These are phyloP conservation scores for Kodamaea ohmeri DNA, from an alignment of 1,139 yeast species.

Conservation along the genomic window DNA sequence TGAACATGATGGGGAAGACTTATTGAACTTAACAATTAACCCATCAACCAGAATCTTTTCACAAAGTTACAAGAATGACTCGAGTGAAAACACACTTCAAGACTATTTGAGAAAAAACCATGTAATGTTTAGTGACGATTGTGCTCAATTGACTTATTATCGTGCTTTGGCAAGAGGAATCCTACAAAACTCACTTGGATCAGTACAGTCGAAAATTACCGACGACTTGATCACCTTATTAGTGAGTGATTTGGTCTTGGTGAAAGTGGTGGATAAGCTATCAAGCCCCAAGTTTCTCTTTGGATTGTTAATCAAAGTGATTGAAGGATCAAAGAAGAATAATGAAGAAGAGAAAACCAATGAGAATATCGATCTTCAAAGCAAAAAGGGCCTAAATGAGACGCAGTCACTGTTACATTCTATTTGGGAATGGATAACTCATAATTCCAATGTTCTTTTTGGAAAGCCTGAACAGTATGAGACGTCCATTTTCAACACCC, in stretches of 20 bases:
- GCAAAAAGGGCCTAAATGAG: neutral
- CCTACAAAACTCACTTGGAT: constrained; percentile 22
- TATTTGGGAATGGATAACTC: neutral
- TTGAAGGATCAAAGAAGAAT: constrained; percentile 8
- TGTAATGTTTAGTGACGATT: constrained; percentile 15
- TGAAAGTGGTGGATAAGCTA: constrained; percentile 27
- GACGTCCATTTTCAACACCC: constrained; percentile 15
- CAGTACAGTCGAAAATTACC: constrained; percentile 30
- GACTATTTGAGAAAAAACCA: constrained; percentile 15
- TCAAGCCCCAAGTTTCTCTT: constrained; percentile 32
- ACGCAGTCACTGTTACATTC: neutral
- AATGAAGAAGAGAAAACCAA: neutral
- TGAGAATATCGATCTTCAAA: neutral
- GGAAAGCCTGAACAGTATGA: constrained; percentile 1
- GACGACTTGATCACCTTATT: constrained; percentile 28
- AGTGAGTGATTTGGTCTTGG: constrained; percentile 36
- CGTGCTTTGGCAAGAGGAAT: constrained; percentile 26
- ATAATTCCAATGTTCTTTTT: constrained; percentile 1
- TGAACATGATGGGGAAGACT: too few species aligned
- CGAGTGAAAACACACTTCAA: constrained; percentile 1
- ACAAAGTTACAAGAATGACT: constrained; percentile 3
- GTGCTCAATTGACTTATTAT: constrained; percentile 17
- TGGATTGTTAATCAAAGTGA: constrained; percentile 13
- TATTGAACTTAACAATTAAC: neutral
- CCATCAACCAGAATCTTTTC: neutral